A percentile compares a stretch with the other conserved stretches of the same genome.
These are phyloP conservation scores for Acanthochlamys bracteata DNA, from an alignment of 106 monocot genomes.

Conservation along the genomic window DNA sequence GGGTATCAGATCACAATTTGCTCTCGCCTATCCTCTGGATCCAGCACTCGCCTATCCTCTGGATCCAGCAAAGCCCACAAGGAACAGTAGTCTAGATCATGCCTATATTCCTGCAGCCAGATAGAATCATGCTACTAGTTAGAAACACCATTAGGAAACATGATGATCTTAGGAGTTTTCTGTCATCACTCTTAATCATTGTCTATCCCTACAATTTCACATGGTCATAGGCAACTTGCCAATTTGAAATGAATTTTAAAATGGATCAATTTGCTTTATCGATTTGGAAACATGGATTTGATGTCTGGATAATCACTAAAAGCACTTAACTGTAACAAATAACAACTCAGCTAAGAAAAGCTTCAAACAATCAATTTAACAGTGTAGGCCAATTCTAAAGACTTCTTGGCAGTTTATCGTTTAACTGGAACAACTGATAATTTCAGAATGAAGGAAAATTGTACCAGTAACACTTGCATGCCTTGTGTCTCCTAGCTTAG, in stretches of 20 bases:
- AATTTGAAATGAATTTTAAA: background rate
- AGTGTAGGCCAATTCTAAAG: too few relatives aligned
- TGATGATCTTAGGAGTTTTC: background rate
- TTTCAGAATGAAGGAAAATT: background rate
- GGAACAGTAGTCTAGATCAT: constrained; percentile 63
- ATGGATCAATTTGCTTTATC: too few relatives aligned
- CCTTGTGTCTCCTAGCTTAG: constrained; percentile 18
- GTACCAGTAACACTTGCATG: background rate
- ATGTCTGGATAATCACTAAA: too few relatives aligned
- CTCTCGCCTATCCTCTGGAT: constrained; percentile 61
- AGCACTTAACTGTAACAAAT: too few relatives aligned
- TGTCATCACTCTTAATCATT: background rate
- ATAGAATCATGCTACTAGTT: background rate
- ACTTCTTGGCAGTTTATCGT: too few relatives aligned
- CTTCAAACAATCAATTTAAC: too few relatives aligned
- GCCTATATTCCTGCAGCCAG: constrained; percentile 69
- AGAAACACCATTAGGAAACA: background rate
- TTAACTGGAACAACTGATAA: background rate
- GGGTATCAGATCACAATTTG: constrained; percentile 38
- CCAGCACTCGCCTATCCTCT: constrained; percentile 62
- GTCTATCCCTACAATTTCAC: too few relatives aligned
- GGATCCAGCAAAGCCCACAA: constrained; percentile 91
- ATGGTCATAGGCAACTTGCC: background rate
- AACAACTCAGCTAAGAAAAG: too few relatives aligned
- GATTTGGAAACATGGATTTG: too few relatives aligned